Base-by-base conservation (phyloP, 169 alveolate genomes). In the Plasmodium sp. region DNA sequence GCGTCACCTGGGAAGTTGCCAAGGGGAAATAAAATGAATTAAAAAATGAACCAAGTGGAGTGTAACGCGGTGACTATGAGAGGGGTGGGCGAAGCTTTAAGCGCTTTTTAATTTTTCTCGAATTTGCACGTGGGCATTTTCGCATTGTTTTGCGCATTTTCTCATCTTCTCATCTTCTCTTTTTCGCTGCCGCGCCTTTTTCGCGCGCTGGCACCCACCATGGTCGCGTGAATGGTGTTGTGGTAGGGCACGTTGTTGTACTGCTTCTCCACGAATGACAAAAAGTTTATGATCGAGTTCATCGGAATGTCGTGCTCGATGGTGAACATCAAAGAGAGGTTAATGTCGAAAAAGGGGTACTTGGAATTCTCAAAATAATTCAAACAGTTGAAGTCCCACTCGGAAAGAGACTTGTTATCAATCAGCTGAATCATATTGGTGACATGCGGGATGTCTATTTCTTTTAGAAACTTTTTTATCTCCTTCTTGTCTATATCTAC, bases 231-330 rank as follows among this genome's bases (percentile, higher is more conserved):
- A 45, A 96, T 94, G 22, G 83, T 86, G 94, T 96, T 96, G 75
- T 96, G 98, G 83, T 96, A 96, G 18, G 98, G 95, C 18, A 94
- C 97, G 92, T 92, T 77, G 41, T 81, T 94, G 93, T 96, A 96
- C 45, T 92, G 93, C n/a, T 81, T 86, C 81, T 96, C 96, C 75
- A 95, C 90, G 88, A 88, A 75, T 27, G 95, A 54, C 74, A 96
- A 62, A 74, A 96, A 96, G 41, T 79, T 85, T 12, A 81, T 88
- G 18, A 77, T 62, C 36, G 48, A 54, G 51, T 95, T 93, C 54
- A 71, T 81, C 54, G 92, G 92, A 39, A 81, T 81, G 10, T 58
- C 54, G 43, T 80, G 83, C 10, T 56, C 84, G 36, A 91, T 81
- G 22, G 92, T 91, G 48, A 9, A 81, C 71, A 81, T 81, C 56